Percentiles rank a stretch among this genome's conserved stretches.
Conservation (phyloP, 2,329 filamentous ascomycete species). For the Aspergillus amoenus region DNA sequence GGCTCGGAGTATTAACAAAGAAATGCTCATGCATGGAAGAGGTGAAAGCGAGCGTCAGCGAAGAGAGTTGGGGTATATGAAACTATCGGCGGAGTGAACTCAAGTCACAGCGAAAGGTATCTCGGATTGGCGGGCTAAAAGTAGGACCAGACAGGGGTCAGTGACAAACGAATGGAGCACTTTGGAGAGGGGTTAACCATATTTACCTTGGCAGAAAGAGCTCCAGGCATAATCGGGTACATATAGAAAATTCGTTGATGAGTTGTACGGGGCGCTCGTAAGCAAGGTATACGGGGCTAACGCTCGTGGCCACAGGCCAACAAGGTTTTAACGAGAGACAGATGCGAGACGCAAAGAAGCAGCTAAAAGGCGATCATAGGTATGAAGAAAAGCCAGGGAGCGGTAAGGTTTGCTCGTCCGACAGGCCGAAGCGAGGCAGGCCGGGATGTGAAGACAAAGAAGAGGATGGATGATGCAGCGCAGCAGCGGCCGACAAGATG, state of each 20-base stretch:
- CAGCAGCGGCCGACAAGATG: background rate
- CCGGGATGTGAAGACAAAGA: constrained; percentile 9
- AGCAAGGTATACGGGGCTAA: background rate
- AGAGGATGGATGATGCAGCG: background rate
- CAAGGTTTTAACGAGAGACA: constrained; percentile 9
- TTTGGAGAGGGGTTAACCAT: constrained; percentile 2
- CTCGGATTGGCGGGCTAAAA: constrained; percentile 13
- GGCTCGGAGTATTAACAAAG: background rate
- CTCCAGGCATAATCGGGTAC: constrained; percentile 6
- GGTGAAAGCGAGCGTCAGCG: constrained; percentile 6
- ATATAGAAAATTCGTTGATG: constrained; percentile 2
- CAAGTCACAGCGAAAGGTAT: constrained; percentile 3
- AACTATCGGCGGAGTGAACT: background rate
- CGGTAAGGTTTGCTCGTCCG: background rate
- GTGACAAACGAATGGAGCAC: constrained; percentile 2
- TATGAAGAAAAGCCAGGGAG: background rate
- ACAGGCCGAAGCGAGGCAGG: constrained; percentile 2
- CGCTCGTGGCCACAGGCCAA: background rate
- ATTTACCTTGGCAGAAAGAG: constrained; percentile 9
- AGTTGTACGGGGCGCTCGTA: background rate
- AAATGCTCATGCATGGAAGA: constrained; percentile 2
- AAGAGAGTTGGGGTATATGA: constrained; percentile 5
- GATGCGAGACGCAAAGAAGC: background rate
- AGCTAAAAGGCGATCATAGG: background rate
- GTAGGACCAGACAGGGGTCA: constrained; percentile 11